Percentiles rank a stretch among this genome's conserved stretches.
Evolutionary conservation across 768 basidiomycete genomes (phyloP).

Genomic region (Rhizopogon vinicolor): DNA sequence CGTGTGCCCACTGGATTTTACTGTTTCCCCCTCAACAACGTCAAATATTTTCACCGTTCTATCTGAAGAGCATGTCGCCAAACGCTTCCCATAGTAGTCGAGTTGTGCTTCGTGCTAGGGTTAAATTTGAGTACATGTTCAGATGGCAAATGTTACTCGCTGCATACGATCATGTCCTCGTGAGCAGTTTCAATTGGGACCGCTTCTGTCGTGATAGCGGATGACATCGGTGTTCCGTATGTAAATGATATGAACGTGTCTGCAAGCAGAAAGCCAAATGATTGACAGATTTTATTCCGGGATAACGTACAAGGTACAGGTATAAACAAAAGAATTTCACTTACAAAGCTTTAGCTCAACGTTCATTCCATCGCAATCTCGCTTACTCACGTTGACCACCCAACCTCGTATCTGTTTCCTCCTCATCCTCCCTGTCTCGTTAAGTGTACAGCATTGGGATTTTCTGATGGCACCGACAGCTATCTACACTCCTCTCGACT

Average conservation of each 20-base stretch:
- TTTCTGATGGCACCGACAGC: constrained; percentile 59
- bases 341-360: too few relatives aligned
- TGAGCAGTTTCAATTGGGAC: constrained; percentile 92
- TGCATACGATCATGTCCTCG: constrained; percentile 93
- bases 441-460: not conserved
- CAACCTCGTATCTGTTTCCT: not conserved
- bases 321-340: too few relatives aligned
- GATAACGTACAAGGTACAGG: too few relatives aligned
- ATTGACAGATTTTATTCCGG: too few relatives aligned
- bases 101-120: constrained; percentile 95
- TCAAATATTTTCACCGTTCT: constrained; percentile 94
- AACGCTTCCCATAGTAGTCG: constrained; percentile 95
- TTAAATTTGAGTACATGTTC: not conserved
- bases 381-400: too few relatives aligned
- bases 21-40: constrained; percentile 82
- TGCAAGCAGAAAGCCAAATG: too few relatives aligned
- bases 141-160: not conserved
- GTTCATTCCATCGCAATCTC: too few relatives aligned
- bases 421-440: not conserved
- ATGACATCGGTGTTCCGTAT: constrained; percentile 24
- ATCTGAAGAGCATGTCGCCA: constrained; percentile 96
- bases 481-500: constrained; percentile 28
- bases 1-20: constrained; percentile 62
- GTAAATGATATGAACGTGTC: not conserved
- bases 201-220: constrained; percentile 57